Conservation (phyloP, 2,329 filamentous ascomycete species). For the Gliomastix tumulicola region DNA sequence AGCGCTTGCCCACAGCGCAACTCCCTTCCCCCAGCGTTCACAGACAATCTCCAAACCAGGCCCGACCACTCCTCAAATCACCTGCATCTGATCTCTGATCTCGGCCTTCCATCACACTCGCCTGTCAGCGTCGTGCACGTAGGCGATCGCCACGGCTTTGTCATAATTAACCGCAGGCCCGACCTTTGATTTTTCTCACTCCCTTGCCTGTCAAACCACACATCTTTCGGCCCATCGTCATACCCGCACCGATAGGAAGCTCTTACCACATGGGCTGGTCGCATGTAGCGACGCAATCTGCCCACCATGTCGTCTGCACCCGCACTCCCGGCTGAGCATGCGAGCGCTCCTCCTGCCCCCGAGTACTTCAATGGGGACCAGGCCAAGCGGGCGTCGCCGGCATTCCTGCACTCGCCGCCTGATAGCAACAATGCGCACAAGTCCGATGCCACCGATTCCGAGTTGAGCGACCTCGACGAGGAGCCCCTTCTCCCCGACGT, state of each 20-base stretch:
- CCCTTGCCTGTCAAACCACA: neutral
- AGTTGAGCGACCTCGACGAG: conserved; percentile 59
- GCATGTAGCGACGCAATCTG: conserved; percentile 25
- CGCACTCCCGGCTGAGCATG: conserved; percentile 7
- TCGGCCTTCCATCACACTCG: too few relatives aligned
- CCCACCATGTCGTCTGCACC: conserved; percentile 47
- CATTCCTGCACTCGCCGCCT: conserved; percentile 54
- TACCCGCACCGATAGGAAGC: neutral
- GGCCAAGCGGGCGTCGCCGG: conserved; percentile 23
- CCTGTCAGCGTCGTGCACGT: too few relatives aligned
- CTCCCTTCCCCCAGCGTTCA: too few relatives aligned
- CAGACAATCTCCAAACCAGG: too few relatives aligned
- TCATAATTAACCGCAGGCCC: too few relatives aligned
- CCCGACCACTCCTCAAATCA: too few relatives aligned
- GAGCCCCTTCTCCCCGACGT: conserved; percentile 17
- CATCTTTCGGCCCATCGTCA: too few relatives aligned
- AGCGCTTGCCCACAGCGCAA: too few relatives aligned
- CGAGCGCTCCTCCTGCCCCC: conserved; percentile 12
- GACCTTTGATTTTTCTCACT: too few relatives aligned
- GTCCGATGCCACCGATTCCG: conserved; percentile 55
- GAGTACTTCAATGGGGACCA: conserved; percentile 15
- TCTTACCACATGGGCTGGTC: conserved; percentile 11
- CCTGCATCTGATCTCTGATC: too few relatives aligned
- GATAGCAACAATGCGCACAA: conserved; percentile 56
- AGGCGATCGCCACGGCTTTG: too few relatives aligned